Evolutionary conservation across 495 filamentous ascomycete genomes (phyloP).

Genomic region (Amphirosellinia nigrospora): DNA sequence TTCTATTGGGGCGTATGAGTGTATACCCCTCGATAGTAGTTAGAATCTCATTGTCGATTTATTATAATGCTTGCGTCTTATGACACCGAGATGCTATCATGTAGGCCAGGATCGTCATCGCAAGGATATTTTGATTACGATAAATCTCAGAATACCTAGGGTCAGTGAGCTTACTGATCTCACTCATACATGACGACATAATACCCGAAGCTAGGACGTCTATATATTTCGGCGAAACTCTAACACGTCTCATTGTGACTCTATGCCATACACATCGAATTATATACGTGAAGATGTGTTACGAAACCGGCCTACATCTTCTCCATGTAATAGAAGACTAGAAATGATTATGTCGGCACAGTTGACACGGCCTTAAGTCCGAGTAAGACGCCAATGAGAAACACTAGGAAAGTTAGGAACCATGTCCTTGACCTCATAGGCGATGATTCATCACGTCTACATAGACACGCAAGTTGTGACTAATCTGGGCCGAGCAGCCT

Average conservation of each 20-base stretch:
- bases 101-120: neutral
- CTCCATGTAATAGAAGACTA: no score
- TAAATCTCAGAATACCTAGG: neutral
- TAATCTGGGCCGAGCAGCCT: neutral
- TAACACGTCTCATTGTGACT: neutral
- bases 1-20: no score
- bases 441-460: neutral
- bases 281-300: neutral
- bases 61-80: neutral
- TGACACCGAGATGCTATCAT: neutral
- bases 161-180: neutral
- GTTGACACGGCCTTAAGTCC: neutral
- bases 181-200: neutral
- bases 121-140: neutral
- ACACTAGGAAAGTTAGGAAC: neutral
- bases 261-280: neutral
- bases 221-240: neutral
- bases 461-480: neutral
- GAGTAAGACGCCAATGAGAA: neutral
- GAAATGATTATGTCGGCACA: neutral
- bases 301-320: neutral
- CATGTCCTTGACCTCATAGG: neutral
- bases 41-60: neutral
- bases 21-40: neutral
- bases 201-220: neutral